Evolutionary conservation across 2,329 filamentous ascomycete species (phyloP), one percentile per base, ranked within the genome.

Genomic region (Colletotrichum sp.): DNA sequence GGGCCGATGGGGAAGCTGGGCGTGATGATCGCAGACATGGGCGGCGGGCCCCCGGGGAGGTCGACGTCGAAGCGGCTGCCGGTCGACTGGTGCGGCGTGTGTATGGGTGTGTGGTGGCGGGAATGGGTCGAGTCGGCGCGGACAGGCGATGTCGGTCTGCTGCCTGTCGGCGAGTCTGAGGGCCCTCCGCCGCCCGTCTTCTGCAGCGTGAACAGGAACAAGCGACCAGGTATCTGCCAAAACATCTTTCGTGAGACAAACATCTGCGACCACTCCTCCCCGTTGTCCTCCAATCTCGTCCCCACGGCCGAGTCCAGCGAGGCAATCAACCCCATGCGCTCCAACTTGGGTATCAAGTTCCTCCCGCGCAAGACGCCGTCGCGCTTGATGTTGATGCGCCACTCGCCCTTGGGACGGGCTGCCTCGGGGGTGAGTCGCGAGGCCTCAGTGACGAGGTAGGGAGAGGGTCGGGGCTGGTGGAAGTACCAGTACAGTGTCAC

Each of bases 401-500:
- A 99, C 74, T 98, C 95, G 36, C 94, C 96, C 78, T 91, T 93
- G 3, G 96, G 96, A 78, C 92, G 93, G 7, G 95, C 96, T 7
- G 85, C 83, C 21, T 91, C 86, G 0, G 94, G 94, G 0, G 95
- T 96, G 73, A 89, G 83, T 78, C 89, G 90, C 2, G 93, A 94
- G 0, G 90, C 87, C 7, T 91, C 87, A 8, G 91, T 95, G 21
- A 89, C 88, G 39, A 97, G 82, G 66, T 91, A 90, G 1, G 90
- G 88, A 26, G 90, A 88, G 0, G 96, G 96, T 79, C 93, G 90
- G 1, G 92, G 90, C 83, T 98, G 95, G 85, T 98, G 96, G 80
- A 98, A 99, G 87, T 99, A 99, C 96, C 96, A 99, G 87, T 95
- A 98, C 57, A 99, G 88, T 2, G 95, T 96, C 39, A 96, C 92